phyloP scores from a whole-genome alignment of 345 rosid species.

The Eucalyptus marginata region DNA sequence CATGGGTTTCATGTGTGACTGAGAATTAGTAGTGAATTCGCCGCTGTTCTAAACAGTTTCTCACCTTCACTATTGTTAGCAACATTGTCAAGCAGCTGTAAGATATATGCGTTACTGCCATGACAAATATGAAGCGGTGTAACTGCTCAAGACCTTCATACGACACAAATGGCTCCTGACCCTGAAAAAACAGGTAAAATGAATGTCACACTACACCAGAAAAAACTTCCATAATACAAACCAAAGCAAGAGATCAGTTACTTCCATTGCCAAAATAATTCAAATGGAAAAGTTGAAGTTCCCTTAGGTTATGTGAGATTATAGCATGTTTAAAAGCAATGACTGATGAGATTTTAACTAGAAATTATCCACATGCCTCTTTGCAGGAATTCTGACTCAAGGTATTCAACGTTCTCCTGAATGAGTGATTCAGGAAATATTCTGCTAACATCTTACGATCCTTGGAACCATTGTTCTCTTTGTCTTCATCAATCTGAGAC shows the following conservation, averaged over 20 bases:
- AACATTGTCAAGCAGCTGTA: constrained; percentile 97
- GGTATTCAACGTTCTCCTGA: constrained; percentile 46
- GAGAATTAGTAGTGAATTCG: not conserved
- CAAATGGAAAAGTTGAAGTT: not conserved
- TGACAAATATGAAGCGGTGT: constrained; percentile 96
- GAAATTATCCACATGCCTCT: constrained; percentile 28
- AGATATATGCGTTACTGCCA: constrained; percentile 90
- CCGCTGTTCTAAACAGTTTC: not conserved
- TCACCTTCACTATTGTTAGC: constrained; percentile 89
- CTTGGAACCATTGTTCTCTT: constrained; percentile 28
- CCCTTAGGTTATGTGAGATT: not conserved
- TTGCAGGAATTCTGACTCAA: constrained; percentile 44
- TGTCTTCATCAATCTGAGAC: constrained; percentile 41
- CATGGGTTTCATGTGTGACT: not conserved
- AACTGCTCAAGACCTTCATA: constrained; percentile 85
- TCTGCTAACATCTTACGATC: constrained; percentile 36
- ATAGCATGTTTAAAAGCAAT: not conserved
- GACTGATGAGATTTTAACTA: not conserved
- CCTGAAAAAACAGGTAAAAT: constrained; percentile 31
- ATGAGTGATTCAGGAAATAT: constrained; percentile 13
- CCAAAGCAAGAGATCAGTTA: not conserved
- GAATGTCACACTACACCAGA: not conserved
- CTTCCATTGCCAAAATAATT: not conserved
- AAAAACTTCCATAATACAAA: not conserved
- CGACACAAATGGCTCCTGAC: constrained; percentile 83